phyloP scores from a whole-genome alignment of 805 yeast species.

The Yamadazyma akitaensis region DNA sequence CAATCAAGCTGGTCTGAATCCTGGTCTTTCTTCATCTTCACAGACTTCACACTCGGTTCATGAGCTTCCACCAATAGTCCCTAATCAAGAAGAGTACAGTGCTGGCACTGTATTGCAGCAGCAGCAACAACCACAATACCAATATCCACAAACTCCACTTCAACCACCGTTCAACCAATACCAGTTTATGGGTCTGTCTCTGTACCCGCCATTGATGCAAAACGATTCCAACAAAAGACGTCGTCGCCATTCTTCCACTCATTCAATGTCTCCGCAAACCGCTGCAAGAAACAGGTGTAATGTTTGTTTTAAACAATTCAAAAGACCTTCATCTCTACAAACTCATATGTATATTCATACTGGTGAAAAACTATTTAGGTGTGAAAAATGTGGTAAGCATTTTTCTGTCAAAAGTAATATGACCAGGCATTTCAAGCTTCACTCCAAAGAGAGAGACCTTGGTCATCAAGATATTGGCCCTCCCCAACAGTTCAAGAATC shows the following conservation, averaged over 20 bases:
- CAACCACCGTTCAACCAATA: not conserved
- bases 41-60: slow-evolving; percentile 1
- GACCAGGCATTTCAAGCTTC: slow-evolving; percentile 75
- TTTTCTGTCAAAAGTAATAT: slow-evolving; percentile 79
- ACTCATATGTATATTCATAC: slow-evolving; percentile 76
- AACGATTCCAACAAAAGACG: slow-evolving; percentile 12
- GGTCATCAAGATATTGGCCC: not conserved
- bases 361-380: slow-evolving; percentile 33
- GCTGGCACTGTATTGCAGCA: slow-evolving; percentile 1
- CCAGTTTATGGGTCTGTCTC: not conserved
- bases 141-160: not conserved
- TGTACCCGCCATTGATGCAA: slow-evolving; percentile 6
- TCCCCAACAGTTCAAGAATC: not conserved
- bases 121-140: slow-evolving; percentile 9
- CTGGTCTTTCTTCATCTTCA: not conserved
- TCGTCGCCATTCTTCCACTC: slow-evolving; percentile 8
- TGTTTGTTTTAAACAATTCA: slow-evolving; percentile 72
- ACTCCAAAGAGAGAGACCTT: slow-evolving; percentile 28
- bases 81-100: slow-evolving; percentile 8
- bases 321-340: slow-evolving; percentile 76
- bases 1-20: not conserved
- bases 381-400: slow-evolving; percentile 57
- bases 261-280: slow-evolving; percentile 41
- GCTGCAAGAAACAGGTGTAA: slow-evolving; percentile 46
- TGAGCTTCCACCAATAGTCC: slow-evolving; percentile 10